Evolutionary conservation across 1,139 yeast species (phyloP).

Genomic region (Sugiyamaella neomexicana): DNA sequence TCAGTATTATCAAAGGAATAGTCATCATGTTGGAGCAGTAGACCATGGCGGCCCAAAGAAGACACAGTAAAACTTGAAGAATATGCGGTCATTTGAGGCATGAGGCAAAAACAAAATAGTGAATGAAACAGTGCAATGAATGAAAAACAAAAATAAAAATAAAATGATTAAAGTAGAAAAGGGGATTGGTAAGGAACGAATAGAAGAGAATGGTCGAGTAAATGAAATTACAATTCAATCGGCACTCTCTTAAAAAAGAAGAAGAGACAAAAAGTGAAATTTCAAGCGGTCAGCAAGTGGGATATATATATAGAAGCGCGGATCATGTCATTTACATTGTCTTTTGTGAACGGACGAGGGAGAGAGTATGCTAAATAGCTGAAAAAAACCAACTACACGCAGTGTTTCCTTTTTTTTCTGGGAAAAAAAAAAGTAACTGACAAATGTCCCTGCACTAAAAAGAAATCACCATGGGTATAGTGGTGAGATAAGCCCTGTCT

Average conservation of each 20-base stretch:
- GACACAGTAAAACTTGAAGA: slow-evolving; percentile 9
- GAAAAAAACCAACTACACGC: not conserved
- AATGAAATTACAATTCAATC: no score
- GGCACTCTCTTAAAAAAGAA: not conserved
- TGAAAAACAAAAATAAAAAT: not conserved
- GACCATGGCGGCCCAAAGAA: slow-evolving; percentile 15
- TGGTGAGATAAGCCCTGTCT: slow-evolving; percentile 14
- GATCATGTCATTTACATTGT: not conserved
- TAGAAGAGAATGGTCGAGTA: not conserved
- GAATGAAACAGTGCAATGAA: not conserved
- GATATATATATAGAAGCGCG: slow-evolving; percentile 5
- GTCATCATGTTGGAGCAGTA: slow-evolving; percentile 13
- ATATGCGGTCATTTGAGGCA: slow-evolving; percentile 3
- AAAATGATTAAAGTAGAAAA: not conserved
- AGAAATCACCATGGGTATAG: not conserved
- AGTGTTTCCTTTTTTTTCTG: not conserved
- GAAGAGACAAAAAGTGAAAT: not conserved
- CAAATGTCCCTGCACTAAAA: slow-evolving; percentile 13
- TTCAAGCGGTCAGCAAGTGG: not conserved
- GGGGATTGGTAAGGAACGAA: not conserved
- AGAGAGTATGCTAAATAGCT: not conserved
- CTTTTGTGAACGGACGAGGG: not conserved
- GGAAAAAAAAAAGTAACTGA: not conserved
- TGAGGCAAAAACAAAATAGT: not conserved
- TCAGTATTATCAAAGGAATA: slow-evolving; percentile 1